Base-by-base conservation (phyloP, 345 rosid genomes). In the Populus ilicifolia region DNA sequence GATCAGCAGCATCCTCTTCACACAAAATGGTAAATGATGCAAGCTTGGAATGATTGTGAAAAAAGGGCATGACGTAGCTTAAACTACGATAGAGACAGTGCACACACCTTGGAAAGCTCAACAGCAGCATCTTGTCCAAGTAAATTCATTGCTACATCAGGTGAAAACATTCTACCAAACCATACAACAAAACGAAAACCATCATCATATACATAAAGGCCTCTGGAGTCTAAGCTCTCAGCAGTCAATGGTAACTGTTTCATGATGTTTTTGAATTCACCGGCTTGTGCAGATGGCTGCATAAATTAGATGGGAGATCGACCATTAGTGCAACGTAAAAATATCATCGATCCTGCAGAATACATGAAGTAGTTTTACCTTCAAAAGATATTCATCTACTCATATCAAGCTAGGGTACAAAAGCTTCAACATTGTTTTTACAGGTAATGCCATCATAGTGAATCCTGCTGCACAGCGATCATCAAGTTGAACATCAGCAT, bases 101-200 rank as follows among this genome's bases (percentile, higher is more conserved):
- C 85, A 79, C 83, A 92, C 85, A 96, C 99, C 98, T 87, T 89
- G 21, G 97, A 92, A 72, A 94, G 86, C 78, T 96, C 99, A 18
- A 93, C 93, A 14, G 96, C 96, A 77, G 90, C 96, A 80, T 91
- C 97, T 75, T 83, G 84, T 38, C 98, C 98, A 64, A 96, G 90
- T 79, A 96, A 88, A 87, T 85, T 93, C 88, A 80, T 85, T 69
- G 98, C 81, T 61, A 89, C 79, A 81, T 92, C 98, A 67, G 97
- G 98, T n/a, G 98, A 89, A 46, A 96, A 90, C 96, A 88, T 94
- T 82, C 89, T 88, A 79, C 99, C 99, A 78, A 96, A 91, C 98
- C 99, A 96, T 78, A 94, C 39, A 72, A 94, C 85, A 76, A 92
- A 89, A 75, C 90, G 90, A 73, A 96, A 88, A 73, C 99, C 98